Percentiles rank a stretch among this genome's conserved stretches.
These are phyloP conservation scores for Colletotrichum neosansevieriae DNA, from an alignment of 2,329 filamentous ascomycete species.

Conservation along the genomic window DNA sequence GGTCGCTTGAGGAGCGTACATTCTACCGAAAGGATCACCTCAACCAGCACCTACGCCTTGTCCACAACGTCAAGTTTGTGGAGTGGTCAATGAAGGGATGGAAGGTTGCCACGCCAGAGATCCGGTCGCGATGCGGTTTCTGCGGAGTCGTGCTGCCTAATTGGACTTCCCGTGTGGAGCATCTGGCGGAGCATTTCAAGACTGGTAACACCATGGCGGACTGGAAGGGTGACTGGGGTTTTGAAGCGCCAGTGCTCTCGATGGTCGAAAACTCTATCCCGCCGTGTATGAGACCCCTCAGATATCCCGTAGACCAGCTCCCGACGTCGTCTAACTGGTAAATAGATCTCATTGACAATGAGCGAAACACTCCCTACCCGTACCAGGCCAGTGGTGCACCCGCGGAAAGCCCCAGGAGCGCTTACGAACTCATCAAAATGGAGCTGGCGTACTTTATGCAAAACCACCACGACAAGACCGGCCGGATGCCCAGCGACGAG, in stretches of 20 bases:
- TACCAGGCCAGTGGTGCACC: slow-evolving; percentile 61
- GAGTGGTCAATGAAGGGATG: slow-evolving; percentile 75
- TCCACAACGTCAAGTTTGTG: slow-evolving; percentile 71
- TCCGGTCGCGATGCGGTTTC: slow-evolving; percentile 74
- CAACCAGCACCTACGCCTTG: slow-evolving; percentile 73
- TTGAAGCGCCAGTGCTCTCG: slow-evolving; percentile 69
- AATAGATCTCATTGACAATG: slow-evolving; percentile 73
- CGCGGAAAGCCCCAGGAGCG: slow-evolving; percentile 63
- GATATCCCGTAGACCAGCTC: slow-evolving; percentile 52
- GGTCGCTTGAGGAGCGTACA: slow-evolving; percentile 69
- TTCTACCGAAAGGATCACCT: slow-evolving; percentile 77
- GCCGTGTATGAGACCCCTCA: slow-evolving; percentile 65
- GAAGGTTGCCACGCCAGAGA: slow-evolving; percentile 71
- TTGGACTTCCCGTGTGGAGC: slow-evolving; percentile 71
- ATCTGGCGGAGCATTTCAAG: slow-evolving; percentile 77
- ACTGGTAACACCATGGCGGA: slow-evolving; percentile 73
- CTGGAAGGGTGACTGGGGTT: slow-evolving; percentile 79
- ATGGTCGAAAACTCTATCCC: slow-evolving; percentile 77
- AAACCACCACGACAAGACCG: slow-evolving; percentile 57
- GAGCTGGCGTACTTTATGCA: slow-evolving; percentile 66
- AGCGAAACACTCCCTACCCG: slow-evolving; percentile 68
- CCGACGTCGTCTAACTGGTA: slow-evolving; percentile 55
- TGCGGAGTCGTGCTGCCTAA: slow-evolving; percentile 72
- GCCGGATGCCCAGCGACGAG: slow-evolving; percentile 59
- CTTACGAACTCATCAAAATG: slow-evolving; percentile 72